Conservation (phyloP, 139 green algal species). For the Auxenochlorella pyrenoidosa region DNA sequence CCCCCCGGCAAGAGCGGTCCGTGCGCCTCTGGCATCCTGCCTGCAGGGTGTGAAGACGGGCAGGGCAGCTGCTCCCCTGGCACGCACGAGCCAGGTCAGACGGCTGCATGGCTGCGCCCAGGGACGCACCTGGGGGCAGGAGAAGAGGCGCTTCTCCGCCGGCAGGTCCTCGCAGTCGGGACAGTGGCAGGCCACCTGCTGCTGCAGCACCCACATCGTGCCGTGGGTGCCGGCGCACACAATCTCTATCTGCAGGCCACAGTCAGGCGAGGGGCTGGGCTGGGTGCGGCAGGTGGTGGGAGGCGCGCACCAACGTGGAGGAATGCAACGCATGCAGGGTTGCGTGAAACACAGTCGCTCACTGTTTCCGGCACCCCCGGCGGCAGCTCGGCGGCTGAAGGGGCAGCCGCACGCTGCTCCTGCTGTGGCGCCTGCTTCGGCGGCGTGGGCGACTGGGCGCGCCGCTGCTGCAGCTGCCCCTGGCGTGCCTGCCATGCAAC, state of each 20-base stretch:
- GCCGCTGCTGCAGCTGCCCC: background rate
- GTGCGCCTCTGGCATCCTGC: background rate
- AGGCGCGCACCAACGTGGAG: background rate
- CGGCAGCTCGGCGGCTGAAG: background rate
- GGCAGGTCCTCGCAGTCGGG: conserved; percentile 34
- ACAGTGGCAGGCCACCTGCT: conserved; percentile 57
- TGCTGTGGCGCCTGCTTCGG: background rate
- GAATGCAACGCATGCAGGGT: background rate
- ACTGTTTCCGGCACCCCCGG: background rate
- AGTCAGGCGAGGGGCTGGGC: background rate
- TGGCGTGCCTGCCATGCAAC: background rate
- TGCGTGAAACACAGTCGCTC: background rate
- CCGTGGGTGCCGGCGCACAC: conserved; percentile 47
- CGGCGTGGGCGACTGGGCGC: background rate
- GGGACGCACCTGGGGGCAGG: conserved; percentile 48
- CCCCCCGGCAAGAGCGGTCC: too few relatives aligned
- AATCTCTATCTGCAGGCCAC: conserved; percentile 38
- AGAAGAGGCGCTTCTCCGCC: conserved; percentile 37
- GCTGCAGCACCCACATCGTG: conserved; percentile 43
- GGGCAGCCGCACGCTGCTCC: background rate
- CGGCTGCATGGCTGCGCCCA: background rate
- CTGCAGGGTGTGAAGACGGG: background rate
- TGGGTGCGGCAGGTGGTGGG: too few relatives aligned
- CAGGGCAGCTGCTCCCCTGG: background rate
- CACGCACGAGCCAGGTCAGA: background rate